Conservation (phyloP, 2,329 filamentous ascomycete species). For the Metarhizium guizhouense region DNA sequence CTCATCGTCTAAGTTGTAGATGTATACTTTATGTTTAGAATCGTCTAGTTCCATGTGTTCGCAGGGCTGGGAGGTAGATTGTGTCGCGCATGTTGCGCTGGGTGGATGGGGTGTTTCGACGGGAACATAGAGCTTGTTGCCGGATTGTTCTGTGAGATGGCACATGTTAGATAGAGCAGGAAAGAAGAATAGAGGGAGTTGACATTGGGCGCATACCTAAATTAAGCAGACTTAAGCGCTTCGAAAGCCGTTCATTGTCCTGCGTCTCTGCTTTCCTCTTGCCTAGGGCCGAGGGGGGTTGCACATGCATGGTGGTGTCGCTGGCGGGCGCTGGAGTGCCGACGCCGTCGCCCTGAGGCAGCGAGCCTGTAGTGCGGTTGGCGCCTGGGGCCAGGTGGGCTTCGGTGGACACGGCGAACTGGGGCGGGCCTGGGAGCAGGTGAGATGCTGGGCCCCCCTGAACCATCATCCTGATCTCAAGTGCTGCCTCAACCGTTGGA, state of each 20-base stretch:
- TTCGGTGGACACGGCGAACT: not conserved
- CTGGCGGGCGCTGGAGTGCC: constrained; percentile 2
- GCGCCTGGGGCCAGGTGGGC: not conserved
- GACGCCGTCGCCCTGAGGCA: constrained; percentile 6
- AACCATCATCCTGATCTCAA: constrained; percentile 21
- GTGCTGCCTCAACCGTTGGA: not conserved
- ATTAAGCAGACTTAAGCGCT: constrained; percentile 74
- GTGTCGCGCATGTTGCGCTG: constrained; percentile 6
- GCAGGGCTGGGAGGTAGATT: constrained; percentile 20
- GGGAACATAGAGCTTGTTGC: constrained; percentile 56
- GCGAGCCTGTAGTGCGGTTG: not conserved
- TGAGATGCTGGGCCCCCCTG: constrained; percentile 16
- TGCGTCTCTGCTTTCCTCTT: constrained; percentile 54
- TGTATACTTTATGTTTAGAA: constrained; percentile 79
- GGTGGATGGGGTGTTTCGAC: constrained; percentile 38
- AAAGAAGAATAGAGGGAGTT: too few relatives aligned
- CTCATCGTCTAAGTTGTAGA: constrained; percentile 84
- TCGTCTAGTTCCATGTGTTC: constrained; percentile 81
- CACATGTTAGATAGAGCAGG: not conserved
- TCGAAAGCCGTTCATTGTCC: constrained; percentile 68
- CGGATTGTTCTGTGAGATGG: constrained; percentile 44
- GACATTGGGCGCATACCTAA: constrained; percentile 50
- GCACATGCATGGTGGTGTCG: constrained; percentile 2
- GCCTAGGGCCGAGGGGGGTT: constrained; percentile 17
- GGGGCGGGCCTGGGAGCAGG: constrained; percentile 6